Evolutionary conservation across 306 rosid species (phyloP).

Genomic region (Trifolium dubium): DNA sequence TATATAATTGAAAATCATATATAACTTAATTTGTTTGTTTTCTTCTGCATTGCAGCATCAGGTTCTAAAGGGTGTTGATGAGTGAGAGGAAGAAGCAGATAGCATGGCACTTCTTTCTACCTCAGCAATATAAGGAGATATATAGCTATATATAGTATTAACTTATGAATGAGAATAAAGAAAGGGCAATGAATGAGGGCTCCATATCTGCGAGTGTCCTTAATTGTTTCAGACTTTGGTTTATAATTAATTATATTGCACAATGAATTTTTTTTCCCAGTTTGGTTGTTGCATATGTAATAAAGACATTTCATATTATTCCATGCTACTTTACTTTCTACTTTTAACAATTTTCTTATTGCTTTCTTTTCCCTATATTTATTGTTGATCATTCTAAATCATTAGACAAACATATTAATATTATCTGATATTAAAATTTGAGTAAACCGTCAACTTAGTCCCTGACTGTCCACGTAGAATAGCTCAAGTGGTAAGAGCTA

Average conservation of each 20-base stretch:
- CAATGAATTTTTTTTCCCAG: not conserved
- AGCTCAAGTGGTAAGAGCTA: too few relatives aligned
- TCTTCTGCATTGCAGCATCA: not conserved
- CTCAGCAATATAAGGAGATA: not conserved
- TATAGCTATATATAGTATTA: not conserved
- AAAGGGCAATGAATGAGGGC: not conserved
- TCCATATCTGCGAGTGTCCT: not conserved
- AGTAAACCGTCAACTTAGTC: too few relatives aligned
- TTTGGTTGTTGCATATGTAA: slow-evolving; percentile 2
- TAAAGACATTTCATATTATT: slow-evolving; percentile 8
- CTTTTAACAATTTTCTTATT: not conserved
- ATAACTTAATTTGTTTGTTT: not conserved
- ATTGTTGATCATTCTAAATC: not conserved
- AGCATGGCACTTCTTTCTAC: slow-evolving; percentile 1
- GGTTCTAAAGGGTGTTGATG: not conserved
- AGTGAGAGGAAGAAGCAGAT: not conserved
- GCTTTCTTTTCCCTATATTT: not conserved
- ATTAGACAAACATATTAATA: not conserved
- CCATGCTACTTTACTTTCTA: slow-evolving; percentile 11
- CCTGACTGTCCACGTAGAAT: too few relatives aligned
- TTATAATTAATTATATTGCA: not conserved
- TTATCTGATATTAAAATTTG: not conserved
- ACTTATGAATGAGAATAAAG: not conserved
- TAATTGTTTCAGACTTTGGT: not conserved
- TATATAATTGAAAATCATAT: not conserved